These are phyloP conservation scores for Amanita subjunquillea DNA, from an alignment of 768 basidiomycete species.

Conservation along the genomic window DNA sequence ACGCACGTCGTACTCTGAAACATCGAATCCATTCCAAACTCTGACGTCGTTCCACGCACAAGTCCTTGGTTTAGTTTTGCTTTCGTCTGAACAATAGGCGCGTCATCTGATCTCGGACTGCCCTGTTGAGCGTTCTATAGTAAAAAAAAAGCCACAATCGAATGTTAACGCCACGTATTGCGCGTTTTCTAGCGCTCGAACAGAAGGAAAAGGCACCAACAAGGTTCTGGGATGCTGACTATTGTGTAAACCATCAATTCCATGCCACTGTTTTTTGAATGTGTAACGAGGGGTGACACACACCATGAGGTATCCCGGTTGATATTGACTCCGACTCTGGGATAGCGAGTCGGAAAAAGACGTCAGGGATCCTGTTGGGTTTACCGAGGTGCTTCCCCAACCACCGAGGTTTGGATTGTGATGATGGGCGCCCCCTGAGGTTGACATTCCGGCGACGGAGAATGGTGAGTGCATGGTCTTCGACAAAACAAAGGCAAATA, in stretches of 20 bases:
- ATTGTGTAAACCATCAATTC: not conserved
- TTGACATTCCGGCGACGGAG: conserved; percentile 52
- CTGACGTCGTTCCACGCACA: conserved; percentile 50
- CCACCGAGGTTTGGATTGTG: conserved; percentile 39
- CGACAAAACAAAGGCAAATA: not conserved
- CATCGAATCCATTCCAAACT: conserved; percentile 82
- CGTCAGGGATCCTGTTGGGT: conserved; percentile 31
- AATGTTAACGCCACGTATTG: conserved; percentile 5
- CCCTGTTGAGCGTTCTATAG: conserved; percentile 37
- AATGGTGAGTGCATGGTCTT: conserved; percentile 25
- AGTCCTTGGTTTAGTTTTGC: conserved; percentile 70
- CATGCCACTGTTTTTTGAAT: not conserved
- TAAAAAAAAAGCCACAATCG: conserved; percentile 1
- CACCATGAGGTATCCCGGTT: conserved; percentile 76
- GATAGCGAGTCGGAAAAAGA: conserved; percentile 56
- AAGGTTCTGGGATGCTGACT: conserved; percentile 48
- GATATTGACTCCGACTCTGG: conserved; percentile 69
- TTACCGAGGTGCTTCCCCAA: conserved; percentile 34
- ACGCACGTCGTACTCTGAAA: conserved; percentile 60
- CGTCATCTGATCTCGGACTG: conserved; percentile 59
- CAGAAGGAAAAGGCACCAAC: not conserved
- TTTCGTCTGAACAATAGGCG: conserved; percentile 68
- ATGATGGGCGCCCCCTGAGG: conserved; percentile 34
- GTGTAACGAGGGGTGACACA: conserved; percentile 18
- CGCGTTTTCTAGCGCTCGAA: conserved; percentile 31